Evolutionary conservation across 768 basidiomycete genomes (phyloP).

Genomic region (Russula dissimulans): DNA sequence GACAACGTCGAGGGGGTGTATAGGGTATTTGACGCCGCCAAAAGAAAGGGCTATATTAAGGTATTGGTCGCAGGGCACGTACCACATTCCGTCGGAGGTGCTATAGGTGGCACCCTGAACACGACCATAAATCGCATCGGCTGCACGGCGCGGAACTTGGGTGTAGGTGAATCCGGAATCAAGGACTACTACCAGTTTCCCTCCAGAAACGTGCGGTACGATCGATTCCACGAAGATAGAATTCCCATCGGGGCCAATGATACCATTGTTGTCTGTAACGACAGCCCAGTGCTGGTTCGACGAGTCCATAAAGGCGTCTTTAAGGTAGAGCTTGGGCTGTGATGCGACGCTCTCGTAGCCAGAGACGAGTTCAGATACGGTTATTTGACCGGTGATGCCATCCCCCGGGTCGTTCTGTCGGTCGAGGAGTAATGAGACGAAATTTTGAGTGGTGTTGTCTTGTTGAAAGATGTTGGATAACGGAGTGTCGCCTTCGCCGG

Average conservation of each 20-base stretch:
- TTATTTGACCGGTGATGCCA: constrained; percentile 52
- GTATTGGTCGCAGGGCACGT: constrained; percentile 63
- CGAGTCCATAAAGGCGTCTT: constrained; percentile 47
- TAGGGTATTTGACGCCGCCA: constrained; percentile 55
- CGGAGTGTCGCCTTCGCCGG: constrained; percentile 43
- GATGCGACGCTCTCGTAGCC: constrained; percentile 51
- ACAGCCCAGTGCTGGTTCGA: constrained; percentile 79
- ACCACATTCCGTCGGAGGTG: constrained; percentile 48
- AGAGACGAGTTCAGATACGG: constrained; percentile 54
- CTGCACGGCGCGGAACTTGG: constrained; percentile 64
- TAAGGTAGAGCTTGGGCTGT: constrained; percentile 58
- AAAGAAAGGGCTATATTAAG: constrained; percentile 66
- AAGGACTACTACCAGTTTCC: constrained; percentile 61
- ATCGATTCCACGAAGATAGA: constrained; percentile 53
- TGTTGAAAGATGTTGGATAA: constrained; percentile 59
- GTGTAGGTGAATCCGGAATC: constrained; percentile 67
- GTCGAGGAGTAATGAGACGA: constrained; percentile 59
- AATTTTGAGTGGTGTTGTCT: constrained; percentile 47
- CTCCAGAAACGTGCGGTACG: constrained; percentile 55
- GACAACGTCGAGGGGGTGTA: constrained; percentile 66
- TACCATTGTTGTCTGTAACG: constrained; percentile 54
- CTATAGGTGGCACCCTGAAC: constrained; percentile 67
- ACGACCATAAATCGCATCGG: constrained; percentile 74
- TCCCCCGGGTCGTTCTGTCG: constrained; percentile 48
- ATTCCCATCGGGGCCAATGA: constrained; percentile 70